A percentile compares a stretch with the other conserved stretches of the same genome.
Evolutionary conservation across 768 basidiomycete genomes (phyloP).

Genomic region (Cystoderma amianthinum): DNA sequence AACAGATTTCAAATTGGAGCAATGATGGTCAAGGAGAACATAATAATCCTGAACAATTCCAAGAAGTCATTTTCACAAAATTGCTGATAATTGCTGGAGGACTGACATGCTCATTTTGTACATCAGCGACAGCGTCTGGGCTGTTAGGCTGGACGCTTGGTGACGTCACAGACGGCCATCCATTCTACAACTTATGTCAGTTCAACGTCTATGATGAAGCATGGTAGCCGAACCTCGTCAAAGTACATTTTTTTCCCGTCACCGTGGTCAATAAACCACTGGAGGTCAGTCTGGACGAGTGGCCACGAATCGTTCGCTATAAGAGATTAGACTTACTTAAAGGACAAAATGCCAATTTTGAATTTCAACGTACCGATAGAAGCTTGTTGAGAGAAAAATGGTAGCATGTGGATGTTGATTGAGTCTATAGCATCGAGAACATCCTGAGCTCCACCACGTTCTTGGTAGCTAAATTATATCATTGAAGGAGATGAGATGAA

Average conservation of each 20-base stretch:
- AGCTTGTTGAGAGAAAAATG: constrained; percentile 43
- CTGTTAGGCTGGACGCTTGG: constrained; percentile 48
- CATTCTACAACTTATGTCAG: constrained; percentile 32
- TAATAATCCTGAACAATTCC: constrained; percentile 50
- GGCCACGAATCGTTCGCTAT: constrained; percentile 45
- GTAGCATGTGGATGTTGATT: constrained; percentile 54
- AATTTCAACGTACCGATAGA: constrained; percentile 28
- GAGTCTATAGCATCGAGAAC: constrained; percentile 45
- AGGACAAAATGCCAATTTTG: too few relatives aligned
- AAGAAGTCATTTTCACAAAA: background rate
- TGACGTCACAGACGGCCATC: constrained; percentile 57
- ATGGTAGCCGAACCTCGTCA: constrained; percentile 34
- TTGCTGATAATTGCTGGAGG: too few relatives aligned
- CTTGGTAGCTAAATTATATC: constrained; percentile 22
- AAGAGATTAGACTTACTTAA: too few relatives aligned
- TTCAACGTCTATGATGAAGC: background rate
- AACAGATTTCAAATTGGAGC: constrained; percentile 40
- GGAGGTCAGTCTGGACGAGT: constrained; percentile 37
- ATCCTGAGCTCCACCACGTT: constrained; percentile 41
- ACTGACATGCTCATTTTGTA: constrained; percentile 40
- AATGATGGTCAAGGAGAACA: constrained; percentile 44
- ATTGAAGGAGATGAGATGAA: too few relatives aligned
- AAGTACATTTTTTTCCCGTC: constrained; percentile 60
- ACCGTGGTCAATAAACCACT: constrained; percentile 50
- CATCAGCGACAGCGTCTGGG: constrained; percentile 36